Evolutionary conservation across 2,329 filamentous ascomycete species (phyloP).

Genomic region (Alternaria brassicae): DNA sequence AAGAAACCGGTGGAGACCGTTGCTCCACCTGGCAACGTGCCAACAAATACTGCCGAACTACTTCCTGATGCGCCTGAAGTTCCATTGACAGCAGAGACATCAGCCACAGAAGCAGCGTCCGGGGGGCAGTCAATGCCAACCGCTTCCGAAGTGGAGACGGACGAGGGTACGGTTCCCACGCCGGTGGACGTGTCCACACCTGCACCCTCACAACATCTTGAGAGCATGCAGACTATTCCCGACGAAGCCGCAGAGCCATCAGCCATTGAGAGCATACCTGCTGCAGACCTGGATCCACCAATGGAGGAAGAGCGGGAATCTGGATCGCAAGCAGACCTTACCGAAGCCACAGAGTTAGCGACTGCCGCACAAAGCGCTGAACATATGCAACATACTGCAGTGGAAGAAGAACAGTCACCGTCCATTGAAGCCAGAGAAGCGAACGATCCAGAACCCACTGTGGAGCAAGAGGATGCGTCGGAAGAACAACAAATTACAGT

Average conservation of each 20-base stretch:
- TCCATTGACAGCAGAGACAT: conserved; percentile 26
- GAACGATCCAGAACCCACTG: conserved; percentile 11
- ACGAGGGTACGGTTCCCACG: conserved; percentile 28
- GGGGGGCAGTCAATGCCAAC: conserved; percentile 18
- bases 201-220: conserved; percentile 21
- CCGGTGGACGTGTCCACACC: conserved; percentile 25
- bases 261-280: conserved; percentile 8
- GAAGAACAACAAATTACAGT: conserved; percentile 2
- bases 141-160: conserved; percentile 13
- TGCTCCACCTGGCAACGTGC: conserved; percentile 37
- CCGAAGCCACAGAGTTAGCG: conserved; percentile 3
- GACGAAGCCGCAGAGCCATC: conserved; percentile 7
- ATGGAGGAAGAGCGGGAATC: conserved; percentile 9
- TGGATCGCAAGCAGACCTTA: conserved; percentile 2
- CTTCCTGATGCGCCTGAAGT: conserved; percentile 24
- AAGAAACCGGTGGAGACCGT: conserved; percentile 40
- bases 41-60: conserved; percentile 30
- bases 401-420: conserved; percentile 1
- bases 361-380: conserved; percentile 7
- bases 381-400: not conserved
- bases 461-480: conserved; percentile 2
- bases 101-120: conserved; percentile 19
- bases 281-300: conserved; percentile 11
- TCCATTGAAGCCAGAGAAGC: conserved; percentile 12
- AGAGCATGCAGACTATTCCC: conserved; percentile 12